A percentile compares a stretch with the other conserved stretches of the same genome.
Conservation (phyloP, 1,284 basidiomycete genomes). For the Coniferiporia weirii region DNA sequence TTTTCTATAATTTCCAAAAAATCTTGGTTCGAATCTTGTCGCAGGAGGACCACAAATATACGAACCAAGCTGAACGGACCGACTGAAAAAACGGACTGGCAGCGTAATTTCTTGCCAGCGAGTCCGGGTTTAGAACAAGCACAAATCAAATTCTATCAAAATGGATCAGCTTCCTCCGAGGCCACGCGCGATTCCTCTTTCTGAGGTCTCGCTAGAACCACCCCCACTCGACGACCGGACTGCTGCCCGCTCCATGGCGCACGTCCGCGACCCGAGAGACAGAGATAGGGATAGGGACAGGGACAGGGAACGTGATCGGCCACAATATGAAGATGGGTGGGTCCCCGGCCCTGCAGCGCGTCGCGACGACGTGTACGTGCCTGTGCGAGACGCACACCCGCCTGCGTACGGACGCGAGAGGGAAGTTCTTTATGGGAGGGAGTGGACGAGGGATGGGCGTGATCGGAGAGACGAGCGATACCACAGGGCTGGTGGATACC, state of each 20-base stretch:
- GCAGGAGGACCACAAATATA: no score
- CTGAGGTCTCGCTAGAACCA: slow-evolving; percentile 10
- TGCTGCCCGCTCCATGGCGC: background rate
- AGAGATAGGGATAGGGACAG: slow-evolving; percentile 5
- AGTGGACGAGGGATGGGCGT: background rate
- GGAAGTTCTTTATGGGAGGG: slow-evolving; percentile 3
- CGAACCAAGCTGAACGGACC: no score
- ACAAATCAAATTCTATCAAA: background rate
- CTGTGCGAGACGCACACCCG: background rate
- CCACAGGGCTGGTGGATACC: background rate
- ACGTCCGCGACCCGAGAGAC: background rate
- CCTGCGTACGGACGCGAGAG: slow-evolving; percentile 1
- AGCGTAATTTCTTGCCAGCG: no score
- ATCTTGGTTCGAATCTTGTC: no score
- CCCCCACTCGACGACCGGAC: slow-evolving; percentile 5
- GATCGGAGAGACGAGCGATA: slow-evolving; percentile 13
- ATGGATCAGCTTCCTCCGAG: slow-evolving; percentile 16
- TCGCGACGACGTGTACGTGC: background rate
- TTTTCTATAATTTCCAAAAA: no score
- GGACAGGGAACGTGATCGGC: slow-evolving; percentile 11
- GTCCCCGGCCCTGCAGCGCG: background rate
- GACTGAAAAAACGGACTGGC: no score
- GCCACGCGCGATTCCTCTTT: background rate
- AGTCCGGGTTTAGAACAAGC: background rate
- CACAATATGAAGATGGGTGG: background rate